These are phyloP conservation scores for Lichenothelia convexa DNA, from an alignment of 495 filamentous ascomycete species.

Conservation along the genomic window DNA sequence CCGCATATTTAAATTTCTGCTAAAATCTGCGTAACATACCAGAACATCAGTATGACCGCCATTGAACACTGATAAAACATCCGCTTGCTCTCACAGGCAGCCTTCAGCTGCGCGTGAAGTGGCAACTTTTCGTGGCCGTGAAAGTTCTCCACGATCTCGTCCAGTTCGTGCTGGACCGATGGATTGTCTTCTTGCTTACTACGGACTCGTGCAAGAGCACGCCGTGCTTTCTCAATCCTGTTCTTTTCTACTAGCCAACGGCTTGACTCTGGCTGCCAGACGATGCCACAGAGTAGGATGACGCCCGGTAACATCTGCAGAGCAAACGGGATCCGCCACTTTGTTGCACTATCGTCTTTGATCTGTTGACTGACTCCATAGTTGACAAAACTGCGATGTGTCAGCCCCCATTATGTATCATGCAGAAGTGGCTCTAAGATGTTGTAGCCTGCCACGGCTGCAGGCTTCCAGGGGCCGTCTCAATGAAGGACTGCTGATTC, in stretches of 20 bases:
- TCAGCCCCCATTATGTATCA: too few relatives aligned
- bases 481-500: too few relatives aligned
- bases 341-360: not conserved
- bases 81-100: constrained; percentile 10
- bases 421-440: too few relatives aligned
- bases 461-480: too few relatives aligned
- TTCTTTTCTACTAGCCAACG: constrained; percentile 6
- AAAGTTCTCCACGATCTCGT: constrained; percentile 13
- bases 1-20: too few relatives aligned
- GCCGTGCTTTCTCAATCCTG: constrained; percentile 3
- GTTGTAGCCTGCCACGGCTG: too few relatives aligned
- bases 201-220: constrained; percentile 3
- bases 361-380: not conserved
- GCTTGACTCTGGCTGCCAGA: constrained; percentile 8
- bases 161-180: constrained; percentile 4
- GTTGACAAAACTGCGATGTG: constrained; percentile 7
- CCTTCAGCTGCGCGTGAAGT: constrained; percentile 9
- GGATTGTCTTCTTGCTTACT: constrained; percentile 6
- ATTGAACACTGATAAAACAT: constrained; percentile 11
- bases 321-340: constrained; percentile 6
- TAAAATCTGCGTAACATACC: too few relatives aligned
- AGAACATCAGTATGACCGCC: constrained; percentile 18
- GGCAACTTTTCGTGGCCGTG: constrained; percentile 13
- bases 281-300: constrained; percentile 4
- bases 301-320: constrained; percentile 9